phyloP scores from a whole-genome alignment of 176 grass and related monocot genomes.

The Oryza brachyantha region DNA sequence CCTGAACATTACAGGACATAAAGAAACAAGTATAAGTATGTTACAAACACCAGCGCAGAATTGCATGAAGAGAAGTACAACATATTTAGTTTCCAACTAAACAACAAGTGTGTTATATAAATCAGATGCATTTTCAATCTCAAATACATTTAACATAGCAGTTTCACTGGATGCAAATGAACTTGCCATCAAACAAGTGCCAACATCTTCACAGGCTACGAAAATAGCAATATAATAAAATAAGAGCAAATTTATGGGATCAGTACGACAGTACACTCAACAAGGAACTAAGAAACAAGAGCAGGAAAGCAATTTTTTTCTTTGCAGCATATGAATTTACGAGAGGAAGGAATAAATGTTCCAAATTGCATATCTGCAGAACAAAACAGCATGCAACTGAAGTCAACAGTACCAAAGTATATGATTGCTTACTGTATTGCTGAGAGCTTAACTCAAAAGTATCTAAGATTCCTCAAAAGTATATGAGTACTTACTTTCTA shows the following conservation, averaged over 20 bases:
- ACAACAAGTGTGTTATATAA: not conserved
- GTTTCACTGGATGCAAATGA: not conserved
- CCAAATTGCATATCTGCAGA: not conserved
- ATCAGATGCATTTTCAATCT: not conserved
- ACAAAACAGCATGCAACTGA: not conserved
- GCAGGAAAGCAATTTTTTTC: not conserved
- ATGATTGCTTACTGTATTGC: not conserved
- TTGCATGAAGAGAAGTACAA: not conserved
- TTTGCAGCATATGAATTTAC: not conserved
- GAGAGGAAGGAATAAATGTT: not conserved
- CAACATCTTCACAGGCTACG: not conserved
- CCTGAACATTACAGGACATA: slow-evolving; percentile 38
- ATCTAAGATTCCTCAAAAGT: not conserved
- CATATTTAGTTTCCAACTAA: slow-evolving; percentile 17
- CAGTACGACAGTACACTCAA: not conserved
- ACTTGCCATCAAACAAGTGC: not conserved
- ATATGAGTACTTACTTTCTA: not conserved
- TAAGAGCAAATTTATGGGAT: not conserved
- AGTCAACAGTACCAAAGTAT: not conserved
- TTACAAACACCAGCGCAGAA: not conserved
- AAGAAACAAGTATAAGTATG: slow-evolving; percentile 15
- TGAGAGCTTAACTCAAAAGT: not conserved
- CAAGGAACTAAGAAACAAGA: not conserved
- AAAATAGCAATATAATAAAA: not conserved
- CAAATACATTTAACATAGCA: slow-evolving; percentile 11